These are phyloP conservation scores for Lactarius sp. DNA, from an alignment of 768 basidiomycete genomes.

Conservation along the genomic window DNA sequence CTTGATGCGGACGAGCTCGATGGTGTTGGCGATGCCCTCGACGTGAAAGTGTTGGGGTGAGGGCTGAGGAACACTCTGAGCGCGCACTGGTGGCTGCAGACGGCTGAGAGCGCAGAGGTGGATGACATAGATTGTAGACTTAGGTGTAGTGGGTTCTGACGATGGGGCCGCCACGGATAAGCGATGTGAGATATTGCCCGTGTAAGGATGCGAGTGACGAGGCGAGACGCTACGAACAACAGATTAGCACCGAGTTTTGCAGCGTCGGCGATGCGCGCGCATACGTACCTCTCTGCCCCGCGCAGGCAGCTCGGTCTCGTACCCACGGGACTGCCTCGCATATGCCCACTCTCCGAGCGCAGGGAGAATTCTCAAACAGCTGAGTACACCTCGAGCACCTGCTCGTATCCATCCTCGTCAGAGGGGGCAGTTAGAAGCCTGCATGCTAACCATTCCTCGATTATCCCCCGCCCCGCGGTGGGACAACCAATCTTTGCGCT, in stretches of 20 bases:
- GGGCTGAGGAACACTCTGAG: not conserved
- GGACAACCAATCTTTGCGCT: constrained; percentile 56
- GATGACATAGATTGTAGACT: not conserved
- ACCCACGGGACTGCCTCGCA: constrained; percentile 66
- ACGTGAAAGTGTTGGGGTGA: too few relatives aligned
- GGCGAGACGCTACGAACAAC: constrained; percentile 9
- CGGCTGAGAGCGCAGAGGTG: not conserved
- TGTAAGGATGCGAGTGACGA: constrained; percentile 16
- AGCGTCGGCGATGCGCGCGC: not conserved
- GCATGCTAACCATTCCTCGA: constrained; percentile 75
- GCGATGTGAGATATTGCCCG: constrained; percentile 15
- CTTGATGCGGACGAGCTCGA: too few relatives aligned
- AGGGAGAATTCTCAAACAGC: constrained; percentile 62
- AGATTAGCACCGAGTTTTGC: constrained; percentile 6
- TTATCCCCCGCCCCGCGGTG: constrained; percentile 55
- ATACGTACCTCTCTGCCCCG: constrained; percentile 49
- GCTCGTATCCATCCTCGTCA: constrained; percentile 52
- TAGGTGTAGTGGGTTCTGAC: not conserved
- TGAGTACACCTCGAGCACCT: constrained; percentile 66
- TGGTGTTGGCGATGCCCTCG: too few relatives aligned
- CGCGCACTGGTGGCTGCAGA: not conserved
- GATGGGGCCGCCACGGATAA: not conserved
- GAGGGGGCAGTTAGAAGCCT: constrained; percentile 36
- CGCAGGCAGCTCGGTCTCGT: constrained; percentile 58
- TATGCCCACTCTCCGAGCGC: constrained; percentile 79